These are phyloP conservation scores for Dichomitus squalens DNA, from an alignment of 1,284 basidiomycete genomes.

Conservation along the genomic window DNA sequence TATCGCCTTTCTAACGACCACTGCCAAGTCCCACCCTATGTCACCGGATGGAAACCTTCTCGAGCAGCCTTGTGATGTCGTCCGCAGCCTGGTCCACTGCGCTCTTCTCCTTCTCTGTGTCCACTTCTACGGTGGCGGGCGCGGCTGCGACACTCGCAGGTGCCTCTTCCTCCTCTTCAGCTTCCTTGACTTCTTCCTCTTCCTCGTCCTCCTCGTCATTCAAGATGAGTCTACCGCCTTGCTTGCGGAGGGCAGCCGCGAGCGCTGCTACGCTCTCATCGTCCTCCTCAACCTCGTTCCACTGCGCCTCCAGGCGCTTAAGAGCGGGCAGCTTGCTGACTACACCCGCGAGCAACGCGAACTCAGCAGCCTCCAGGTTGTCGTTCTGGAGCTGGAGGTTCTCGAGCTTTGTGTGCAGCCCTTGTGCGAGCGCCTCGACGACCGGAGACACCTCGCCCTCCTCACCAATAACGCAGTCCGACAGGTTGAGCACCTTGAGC, in stretches of 20 bases:
- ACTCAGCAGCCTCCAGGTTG: conserved; percentile 77
- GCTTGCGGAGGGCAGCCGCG: conserved; percentile 63
- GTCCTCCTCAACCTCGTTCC: conserved; percentile 85
- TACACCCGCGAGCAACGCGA: conserved; percentile 67
- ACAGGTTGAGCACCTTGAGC: conserved; percentile 83
- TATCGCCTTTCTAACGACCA: conserved; percentile 4
- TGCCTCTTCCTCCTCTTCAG: conserved; percentile 45
- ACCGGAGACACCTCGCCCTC: conserved; percentile 69
- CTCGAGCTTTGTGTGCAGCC: conserved; percentile 76
- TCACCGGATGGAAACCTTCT: conserved; percentile 50
- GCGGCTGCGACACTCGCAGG: conserved; percentile 35
- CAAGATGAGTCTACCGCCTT: conserved; percentile 63
- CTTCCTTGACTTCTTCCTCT: conserved; percentile 58
- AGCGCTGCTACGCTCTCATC: conserved; percentile 68
- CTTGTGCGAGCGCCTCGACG: conserved; percentile 66
- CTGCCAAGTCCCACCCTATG: not conserved
- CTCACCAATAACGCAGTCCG: conserved; percentile 86
- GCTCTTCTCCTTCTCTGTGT: conserved; percentile 22
- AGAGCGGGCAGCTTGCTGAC: conserved; percentile 65
- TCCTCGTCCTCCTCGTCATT: conserved; percentile 80
- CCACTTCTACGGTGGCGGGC: conserved; percentile 10
- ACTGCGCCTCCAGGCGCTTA: conserved; percentile 80
- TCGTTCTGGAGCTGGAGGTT: conserved; percentile 88
- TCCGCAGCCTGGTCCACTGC: conserved; percentile 45
- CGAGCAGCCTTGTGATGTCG: conserved; percentile 62